Evolutionary conservation across 1,139 yeast species (phyloP).

Genomic region (Taphrina deformans): DNA sequence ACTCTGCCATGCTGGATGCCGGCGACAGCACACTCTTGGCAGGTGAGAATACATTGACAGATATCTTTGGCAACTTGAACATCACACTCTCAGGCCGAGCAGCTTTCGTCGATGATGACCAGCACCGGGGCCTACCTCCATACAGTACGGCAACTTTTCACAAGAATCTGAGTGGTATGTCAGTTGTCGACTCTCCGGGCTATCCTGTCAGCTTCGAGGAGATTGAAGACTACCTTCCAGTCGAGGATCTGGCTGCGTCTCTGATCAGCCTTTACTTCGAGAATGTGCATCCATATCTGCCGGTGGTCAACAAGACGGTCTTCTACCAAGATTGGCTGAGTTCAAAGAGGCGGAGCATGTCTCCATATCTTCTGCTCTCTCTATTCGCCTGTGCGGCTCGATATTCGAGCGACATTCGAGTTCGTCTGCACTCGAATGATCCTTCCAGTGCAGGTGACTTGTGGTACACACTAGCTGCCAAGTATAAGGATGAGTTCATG

Average conservation of each 20-base stretch:
- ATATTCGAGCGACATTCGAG: conserved; percentile 19
- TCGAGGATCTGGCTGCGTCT: conserved; percentile 19
- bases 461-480: conserved; percentile 8
- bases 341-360: background rate
- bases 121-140: background rate
- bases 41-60: conserved; percentile 25
- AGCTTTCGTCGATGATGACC: conserved; percentile 7
- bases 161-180: background rate
- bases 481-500: conserved; percentile 9
- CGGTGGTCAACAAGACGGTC: conserved; percentile 14
- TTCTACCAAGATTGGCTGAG: conserved; percentile 10
- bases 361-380: conserved; percentile 16
- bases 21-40: background rate
- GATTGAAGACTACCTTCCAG: conserved; percentile 15
- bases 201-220: conserved; percentile 20
- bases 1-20: background rate
- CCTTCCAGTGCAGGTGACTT: conserved; percentile 13
- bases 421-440: background rate
- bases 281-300: conserved; percentile 29
- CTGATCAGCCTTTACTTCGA: conserved; percentile 20
- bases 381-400: conserved; percentile 30
- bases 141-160: background rate
- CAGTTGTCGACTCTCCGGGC: background rate
- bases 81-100: conserved; percentile 8
- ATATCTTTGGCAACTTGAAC: conserved; percentile 19